These are phyloP conservation scores for Davidsoniella neocaledoniae DNA, from an alignment of 2,329 filamentous ascomycete species.

Conservation along the genomic window DNA sequence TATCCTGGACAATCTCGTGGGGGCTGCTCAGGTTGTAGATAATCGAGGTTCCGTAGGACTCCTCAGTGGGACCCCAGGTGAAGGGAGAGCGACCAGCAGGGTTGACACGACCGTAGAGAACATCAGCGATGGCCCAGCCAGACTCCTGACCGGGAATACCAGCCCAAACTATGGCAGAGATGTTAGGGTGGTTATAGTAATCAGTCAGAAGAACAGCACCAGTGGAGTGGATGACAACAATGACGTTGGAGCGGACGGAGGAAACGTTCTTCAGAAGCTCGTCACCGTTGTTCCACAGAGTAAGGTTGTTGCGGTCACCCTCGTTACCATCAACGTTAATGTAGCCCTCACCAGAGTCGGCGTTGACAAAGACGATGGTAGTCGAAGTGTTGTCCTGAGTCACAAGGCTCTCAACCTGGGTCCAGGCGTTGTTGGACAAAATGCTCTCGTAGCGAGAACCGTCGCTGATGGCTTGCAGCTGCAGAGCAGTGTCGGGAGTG, in stretches of 20 bases:
- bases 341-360: slow-evolving; percentile 73
- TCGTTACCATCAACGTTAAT: slow-evolving; percentile 67
- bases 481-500: slow-evolving; percentile 55
- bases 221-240: slow-evolving; percentile 77
- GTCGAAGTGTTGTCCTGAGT: slow-evolving; percentile 42
- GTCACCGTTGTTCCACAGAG: slow-evolving; percentile 72
- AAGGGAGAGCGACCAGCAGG: slow-evolving; percentile 65
- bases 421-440: slow-evolving; percentile 45
- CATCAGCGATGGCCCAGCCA: slow-evolving; percentile 60
- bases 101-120: slow-evolving; percentile 70
- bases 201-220: slow-evolving; percentile 64
- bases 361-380: slow-evolving; percentile 79
- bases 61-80: slow-evolving; percentile 53
- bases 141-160: slow-evolving; percentile 71
- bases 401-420: slow-evolving; percentile 43
- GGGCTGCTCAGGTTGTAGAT: slow-evolving; percentile 54
- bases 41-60: slow-evolving; percentile 54
- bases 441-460: slow-evolving; percentile 47
- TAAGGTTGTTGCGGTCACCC: slow-evolving; percentile 86
- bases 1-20: slow-evolving; percentile 45
- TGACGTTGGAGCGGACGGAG: slow-evolving; percentile 65
- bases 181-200: slow-evolving; percentile 59
- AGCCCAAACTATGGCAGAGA: slow-evolving; percentile 72
- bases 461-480: slow-evolving; percentile 42
- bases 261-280: slow-evolving; percentile 67